A percentile compares a stretch with the other conserved stretches of the same genome.
These are phyloP conservation scores for Podospora comata DNA, from an alignment of 495 filamentous ascomycete species.

Conservation along the genomic window DNA sequence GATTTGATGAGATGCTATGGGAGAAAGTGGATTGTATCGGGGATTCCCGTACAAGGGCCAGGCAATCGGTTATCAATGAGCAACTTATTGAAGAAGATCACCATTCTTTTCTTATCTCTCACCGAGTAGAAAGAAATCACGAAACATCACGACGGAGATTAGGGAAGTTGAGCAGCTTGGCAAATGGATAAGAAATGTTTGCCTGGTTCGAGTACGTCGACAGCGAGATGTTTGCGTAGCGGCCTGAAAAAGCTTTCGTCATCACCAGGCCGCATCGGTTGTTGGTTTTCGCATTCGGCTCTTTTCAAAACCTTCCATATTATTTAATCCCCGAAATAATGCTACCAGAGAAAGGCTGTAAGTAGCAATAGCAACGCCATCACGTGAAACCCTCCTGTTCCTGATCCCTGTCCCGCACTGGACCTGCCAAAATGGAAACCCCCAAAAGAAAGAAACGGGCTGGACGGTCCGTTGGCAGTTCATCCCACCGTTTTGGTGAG, in stretches of 20 bases:
- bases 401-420: neutral
- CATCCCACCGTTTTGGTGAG: neutral
- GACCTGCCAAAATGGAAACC: neutral
- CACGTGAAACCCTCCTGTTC: neutral
- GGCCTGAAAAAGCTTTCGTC: no score
- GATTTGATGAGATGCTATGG: neutral
- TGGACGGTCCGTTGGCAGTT: neutral
- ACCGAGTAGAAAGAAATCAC: neutral
- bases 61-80: no score
- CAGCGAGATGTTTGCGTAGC: no score
- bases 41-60: neutral
- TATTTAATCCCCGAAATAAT: neutral
- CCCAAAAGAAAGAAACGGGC: neutral
- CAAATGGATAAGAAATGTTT: neutral
- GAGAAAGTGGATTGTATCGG: neutral
- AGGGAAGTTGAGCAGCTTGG: neutral
- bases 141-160: neutral
- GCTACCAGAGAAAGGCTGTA: neutral
- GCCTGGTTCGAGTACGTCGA: neutral
- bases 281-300: neutral
- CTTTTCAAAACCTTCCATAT: neutral
- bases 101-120: neutral
- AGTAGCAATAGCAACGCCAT: neutral
- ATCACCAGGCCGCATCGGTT: neutral
- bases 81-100: neutral